phyloP scores from a whole-genome alignment of 2,329 filamentous ascomycete species.

The Verticillium zaregamsianum region DNA sequence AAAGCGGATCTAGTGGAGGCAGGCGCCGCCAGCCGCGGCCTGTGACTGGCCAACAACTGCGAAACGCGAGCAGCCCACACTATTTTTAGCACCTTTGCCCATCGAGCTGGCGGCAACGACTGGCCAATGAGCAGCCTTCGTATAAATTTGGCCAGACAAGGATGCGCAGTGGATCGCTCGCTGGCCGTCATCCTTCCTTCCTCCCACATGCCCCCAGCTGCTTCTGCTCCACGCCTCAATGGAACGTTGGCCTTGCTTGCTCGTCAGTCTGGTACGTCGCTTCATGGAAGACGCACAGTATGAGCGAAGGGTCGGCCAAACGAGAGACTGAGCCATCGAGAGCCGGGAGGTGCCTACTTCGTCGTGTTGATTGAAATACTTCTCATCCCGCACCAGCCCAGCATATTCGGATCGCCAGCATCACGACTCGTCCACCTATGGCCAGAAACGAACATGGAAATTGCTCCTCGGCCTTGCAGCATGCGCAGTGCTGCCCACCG shows the following conservation, averaged over 20 bases:
- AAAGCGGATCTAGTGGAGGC: neutral
- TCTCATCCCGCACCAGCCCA: neutral
- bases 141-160: neutral
- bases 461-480: neutral
- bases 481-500: neutral
- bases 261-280: neutral
- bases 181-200: neutral
- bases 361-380: neutral
- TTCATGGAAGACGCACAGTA: neutral
- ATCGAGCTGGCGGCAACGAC: neutral
- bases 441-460: neutral
- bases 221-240: neutral
- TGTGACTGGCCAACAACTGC: slow-evolving; percentile 1
- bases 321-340: neutral
- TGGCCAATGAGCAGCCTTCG: slow-evolving; percentile 1
- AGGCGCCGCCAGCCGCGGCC: neutral
- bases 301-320: neutral
- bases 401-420: neutral
- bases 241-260: neutral
- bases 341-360: neutral
- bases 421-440: neutral
- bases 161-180: neutral
- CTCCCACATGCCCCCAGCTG: neutral
- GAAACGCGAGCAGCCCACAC: neutral
- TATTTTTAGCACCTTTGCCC: neutral